These are phyloP conservation scores for Polysphondylium violaceum DNA, from an alignment of 78 protist species.

Conservation along the genomic window DNA sequence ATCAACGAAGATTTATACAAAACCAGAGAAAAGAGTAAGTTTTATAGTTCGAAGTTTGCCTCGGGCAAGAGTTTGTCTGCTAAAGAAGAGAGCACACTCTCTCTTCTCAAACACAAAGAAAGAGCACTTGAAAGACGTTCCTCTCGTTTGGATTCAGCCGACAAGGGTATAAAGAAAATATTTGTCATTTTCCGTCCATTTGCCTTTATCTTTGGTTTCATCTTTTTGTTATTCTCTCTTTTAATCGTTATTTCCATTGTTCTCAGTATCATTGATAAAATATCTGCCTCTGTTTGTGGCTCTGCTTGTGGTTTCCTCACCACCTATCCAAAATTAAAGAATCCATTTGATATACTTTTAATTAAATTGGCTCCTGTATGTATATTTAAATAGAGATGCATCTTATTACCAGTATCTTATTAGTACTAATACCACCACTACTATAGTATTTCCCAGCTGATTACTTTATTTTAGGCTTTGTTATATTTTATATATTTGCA, in stretches of 20 bases:
- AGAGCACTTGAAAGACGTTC: slow-evolving; percentile 44
- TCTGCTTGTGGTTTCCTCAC: slow-evolving; percentile 82
- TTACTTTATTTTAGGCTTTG: slow-evolving; percentile 53
- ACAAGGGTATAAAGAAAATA: slow-evolving; percentile 27
- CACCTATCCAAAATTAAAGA: slow-evolving; percentile 64
- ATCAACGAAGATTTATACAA: slow-evolving; percentile 43
- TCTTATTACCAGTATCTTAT: too few species aligned
- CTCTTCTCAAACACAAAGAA: slow-evolving; percentile 44
- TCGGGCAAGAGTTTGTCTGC: slow-evolving; percentile 65
- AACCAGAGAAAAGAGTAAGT: slow-evolving; percentile 24
- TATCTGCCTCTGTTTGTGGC: slow-evolving; percentile 47
- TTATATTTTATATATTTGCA: slow-evolving; percentile 36
- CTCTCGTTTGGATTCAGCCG: slow-evolving; percentile 14
- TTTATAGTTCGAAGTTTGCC: slow-evolving; percentile 30
- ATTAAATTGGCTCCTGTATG: slow-evolving; percentile 55
- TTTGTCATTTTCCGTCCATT: slow-evolving; percentile 70
- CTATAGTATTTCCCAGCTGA: slow-evolving; percentile 83
- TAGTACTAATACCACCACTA: not conserved
- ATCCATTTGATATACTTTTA: slow-evolving; percentile 79
- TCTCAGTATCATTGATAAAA: slow-evolving; percentile 49
- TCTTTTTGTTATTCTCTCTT: slow-evolving; percentile 62
- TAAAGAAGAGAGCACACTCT: slow-evolving; percentile 44
- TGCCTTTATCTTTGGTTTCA: slow-evolving; percentile 77
- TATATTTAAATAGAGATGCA: not conserved
- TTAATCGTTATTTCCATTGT: slow-evolving; percentile 59